Conservation (phyloP, 345 rosid species). For the Raphanus raphanistrum region DNA sequence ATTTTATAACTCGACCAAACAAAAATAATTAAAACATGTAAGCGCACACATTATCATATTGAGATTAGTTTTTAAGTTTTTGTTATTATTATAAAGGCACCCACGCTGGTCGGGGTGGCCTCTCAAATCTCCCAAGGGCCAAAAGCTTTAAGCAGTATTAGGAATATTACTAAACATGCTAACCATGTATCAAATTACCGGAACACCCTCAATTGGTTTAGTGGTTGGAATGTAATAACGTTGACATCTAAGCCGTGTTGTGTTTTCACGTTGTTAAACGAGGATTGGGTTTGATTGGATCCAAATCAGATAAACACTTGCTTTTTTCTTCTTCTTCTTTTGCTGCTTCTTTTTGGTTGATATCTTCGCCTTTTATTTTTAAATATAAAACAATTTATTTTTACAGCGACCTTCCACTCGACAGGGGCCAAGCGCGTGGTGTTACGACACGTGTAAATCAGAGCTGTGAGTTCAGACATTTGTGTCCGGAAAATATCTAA, state of each 20-base stretch:
- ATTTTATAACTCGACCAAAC: background rate
- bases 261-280: slow-evolving; percentile 10
- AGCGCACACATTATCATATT: background rate
- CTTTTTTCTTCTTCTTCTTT: slow-evolving; percentile 4
- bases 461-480: background rate
- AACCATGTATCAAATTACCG: slow-evolving; percentile 9
- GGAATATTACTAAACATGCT: slow-evolving; percentile 12
- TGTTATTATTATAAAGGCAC: slow-evolving; percentile 12
- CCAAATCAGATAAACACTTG: slow-evolving; percentile 31
- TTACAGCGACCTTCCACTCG: background rate
- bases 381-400: background rate
- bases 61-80: background rate
- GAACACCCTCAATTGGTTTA: background rate
- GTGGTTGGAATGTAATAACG: slow-evolving; percentile 24
- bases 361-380: background rate
- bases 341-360: background rate
- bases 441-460: slow-evolving; percentile 22
- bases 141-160: slow-evolving; percentile 17
- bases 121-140: slow-evolving; percentile 31
- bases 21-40: background rate
- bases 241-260: slow-evolving; percentile 19
- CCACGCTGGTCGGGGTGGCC: slow-evolving; percentile 20
- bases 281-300: slow-evolving; percentile 34
- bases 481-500: background rate
- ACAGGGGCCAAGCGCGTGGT: background rate